Base-by-base conservation (phyloP, 495 filamentous ascomycete species). In the Penicillium malachiteum region DNA sequence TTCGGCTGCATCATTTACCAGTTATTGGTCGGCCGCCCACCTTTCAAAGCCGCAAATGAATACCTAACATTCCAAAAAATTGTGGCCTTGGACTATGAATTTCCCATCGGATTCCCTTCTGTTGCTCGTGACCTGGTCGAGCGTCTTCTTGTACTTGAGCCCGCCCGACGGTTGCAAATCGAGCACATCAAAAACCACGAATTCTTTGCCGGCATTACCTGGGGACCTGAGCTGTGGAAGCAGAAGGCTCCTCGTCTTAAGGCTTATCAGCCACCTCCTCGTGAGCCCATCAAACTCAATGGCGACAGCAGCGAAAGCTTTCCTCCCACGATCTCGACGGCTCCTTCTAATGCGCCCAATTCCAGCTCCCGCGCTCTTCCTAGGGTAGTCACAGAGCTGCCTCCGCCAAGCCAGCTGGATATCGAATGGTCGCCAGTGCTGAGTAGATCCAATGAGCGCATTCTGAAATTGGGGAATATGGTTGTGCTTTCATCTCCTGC, bases 1-100 rank as follows among this genome's bases (percentile, higher is more conserved):
- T 97, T 97, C 77, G 95, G 95, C n/a, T 99, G 95, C 71, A 99
- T 99, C 57, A 87, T 99, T 54, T 99, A 96, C 69, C 95, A 99
- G 72, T 81, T 99, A 32, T 75, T 99, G 35, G 89, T 89, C 30
- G 95, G 95, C 13, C 84, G 95, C 44, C 95, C 95, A 12, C 95
- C 95, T 0, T 99, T 99, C 78, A 99, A 99, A 70, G 95, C 87
- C 2, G 88, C 79, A n/a, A 96, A 96, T 60, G 95, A 99, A 70
- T 99, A 97, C 62, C 82, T 90, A 58, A 99, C 95, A 0, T 99
- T 99, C 69, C 95, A 99, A 66, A 97, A 97, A 72, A 99, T 99
- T 57, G 90, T 99, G 40, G 83, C 79, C 18, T 77, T 99, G 46
- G 92, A 97, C 34, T 99, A 97, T 63, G 87, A 92, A 53, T 99